Conservation (phyloP, 495 filamentous ascomycete genomes). For the Clohesyomyces aquaticus region DNA sequence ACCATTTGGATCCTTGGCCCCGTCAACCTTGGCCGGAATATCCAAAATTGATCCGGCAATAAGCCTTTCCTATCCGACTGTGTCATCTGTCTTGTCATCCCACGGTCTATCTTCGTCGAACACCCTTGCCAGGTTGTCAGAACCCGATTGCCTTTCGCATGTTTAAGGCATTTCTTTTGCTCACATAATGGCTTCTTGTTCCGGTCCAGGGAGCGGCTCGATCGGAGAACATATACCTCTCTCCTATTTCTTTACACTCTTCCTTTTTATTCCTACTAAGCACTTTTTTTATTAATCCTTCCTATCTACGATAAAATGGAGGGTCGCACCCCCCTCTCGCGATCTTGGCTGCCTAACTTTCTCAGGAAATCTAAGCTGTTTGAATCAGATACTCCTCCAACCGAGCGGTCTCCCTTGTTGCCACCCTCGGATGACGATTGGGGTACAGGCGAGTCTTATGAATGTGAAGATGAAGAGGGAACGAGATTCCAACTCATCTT, state of each 20-base stretch:
- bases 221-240: constrained; percentile 3
- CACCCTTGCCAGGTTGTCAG: not conserved
- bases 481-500: constrained; percentile 49
- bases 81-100: constrained; percentile 28
- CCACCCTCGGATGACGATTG: constrained; percentile 39
- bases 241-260: not conserved
- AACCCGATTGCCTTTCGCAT: not conserved
- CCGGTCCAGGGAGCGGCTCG: not conserved
- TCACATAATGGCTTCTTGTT: not conserved
- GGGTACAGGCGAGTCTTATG: constrained; percentile 42
- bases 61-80: constrained; percentile 1
- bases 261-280: not conserved
- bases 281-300: not conserved
- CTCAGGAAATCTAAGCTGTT: constrained; percentile 36
- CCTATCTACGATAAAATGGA: constrained; percentile 38
- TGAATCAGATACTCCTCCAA: constrained; percentile 28
- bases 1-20: constrained; percentile 10
- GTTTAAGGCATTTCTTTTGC: not conserved
- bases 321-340: constrained; percentile 36
- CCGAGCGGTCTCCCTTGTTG: constrained; percentile 38
- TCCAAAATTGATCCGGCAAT: constrained; percentile 15
- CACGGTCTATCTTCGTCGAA: constrained; percentile 14
- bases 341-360: constrained; percentile 45
- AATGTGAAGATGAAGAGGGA: constrained; percentile 41
- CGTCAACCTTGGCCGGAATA: not conserved